These are phyloP conservation scores for Eucalyptus erythrocorys DNA, from an alignment of 345 rosid species.

Conservation along the genomic window DNA sequence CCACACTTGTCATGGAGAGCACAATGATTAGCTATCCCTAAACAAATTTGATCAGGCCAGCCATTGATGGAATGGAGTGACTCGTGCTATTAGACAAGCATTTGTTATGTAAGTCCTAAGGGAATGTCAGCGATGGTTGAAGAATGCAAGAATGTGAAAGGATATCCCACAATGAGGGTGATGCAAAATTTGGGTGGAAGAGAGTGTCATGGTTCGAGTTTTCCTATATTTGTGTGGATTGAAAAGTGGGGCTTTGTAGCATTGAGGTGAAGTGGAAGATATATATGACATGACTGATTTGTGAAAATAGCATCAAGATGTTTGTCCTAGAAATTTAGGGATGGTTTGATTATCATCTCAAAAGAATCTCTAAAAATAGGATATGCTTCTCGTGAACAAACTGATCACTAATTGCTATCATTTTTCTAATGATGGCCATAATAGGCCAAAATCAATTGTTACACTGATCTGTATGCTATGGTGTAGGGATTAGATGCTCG, in stretches of 20 bases:
- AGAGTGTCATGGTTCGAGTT: neutral
- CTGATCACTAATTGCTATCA: neutral
- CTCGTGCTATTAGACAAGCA: neutral
- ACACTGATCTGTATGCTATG: neutral
- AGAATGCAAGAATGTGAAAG: neutral
- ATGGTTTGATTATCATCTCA: neutral
- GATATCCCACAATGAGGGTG: neutral
- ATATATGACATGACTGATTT: neutral
- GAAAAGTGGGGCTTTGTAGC: neutral
- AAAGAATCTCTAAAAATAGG: neutral
- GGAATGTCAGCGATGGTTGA: neutral
- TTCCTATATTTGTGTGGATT: neutral
- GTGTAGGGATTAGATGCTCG: neutral
- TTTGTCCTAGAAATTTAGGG: neutral
- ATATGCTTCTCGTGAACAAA: neutral
- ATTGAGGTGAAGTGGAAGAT: neutral
- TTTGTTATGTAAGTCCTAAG: neutral
- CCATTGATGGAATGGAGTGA: neutral
- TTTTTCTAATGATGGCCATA: neutral
- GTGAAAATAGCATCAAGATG: neutral
- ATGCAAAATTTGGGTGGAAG: neutral
- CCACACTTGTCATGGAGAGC: neutral
- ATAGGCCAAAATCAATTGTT: no score
- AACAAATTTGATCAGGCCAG: neutral
- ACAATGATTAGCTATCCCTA: neutral